phyloP scores from a whole-genome alignment of 2,329 filamentous ascomycete genomes.

The Colletotrichum gloeosporioides region DNA sequence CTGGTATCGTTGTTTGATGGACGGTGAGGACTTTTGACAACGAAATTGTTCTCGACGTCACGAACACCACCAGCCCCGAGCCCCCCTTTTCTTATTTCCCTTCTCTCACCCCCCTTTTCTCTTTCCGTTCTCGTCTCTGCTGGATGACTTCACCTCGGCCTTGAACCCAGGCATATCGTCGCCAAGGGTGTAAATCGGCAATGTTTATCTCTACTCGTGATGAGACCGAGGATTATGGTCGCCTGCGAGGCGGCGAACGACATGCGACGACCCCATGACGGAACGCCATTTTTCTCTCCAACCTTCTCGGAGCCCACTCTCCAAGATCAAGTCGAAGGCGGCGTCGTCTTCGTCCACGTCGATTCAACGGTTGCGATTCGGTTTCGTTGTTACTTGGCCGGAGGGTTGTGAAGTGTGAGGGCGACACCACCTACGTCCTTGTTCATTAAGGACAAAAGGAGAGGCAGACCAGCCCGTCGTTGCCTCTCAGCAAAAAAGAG shows the following conservation, averaged over 20 bases:
- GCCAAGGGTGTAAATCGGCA: background rate
- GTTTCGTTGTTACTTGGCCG: background rate
- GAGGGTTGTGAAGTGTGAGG: background rate
- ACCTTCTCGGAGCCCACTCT: background rate
- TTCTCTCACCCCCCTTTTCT: background rate
- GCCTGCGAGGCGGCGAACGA: background rate
- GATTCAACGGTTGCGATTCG: background rate
- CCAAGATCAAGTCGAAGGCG: background rate
- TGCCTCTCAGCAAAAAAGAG: background rate
- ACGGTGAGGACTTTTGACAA: constrained; percentile 11
- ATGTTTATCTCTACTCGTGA: background rate
- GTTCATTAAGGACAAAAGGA: background rate
- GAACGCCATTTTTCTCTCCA: background rate
- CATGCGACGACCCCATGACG: background rate
- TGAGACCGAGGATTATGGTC: background rate
- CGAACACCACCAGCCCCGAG: background rate
- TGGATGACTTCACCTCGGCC: background rate
- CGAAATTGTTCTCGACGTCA: background rate
- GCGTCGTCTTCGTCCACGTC: background rate
- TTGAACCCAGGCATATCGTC: background rate
- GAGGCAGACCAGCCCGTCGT: background rate
- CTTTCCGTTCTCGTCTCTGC: background rate
- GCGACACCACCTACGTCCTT: background rate
- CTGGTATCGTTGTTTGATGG: constrained; percentile 16
- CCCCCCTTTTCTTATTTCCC: background rate